Base-by-base conservation (phyloP, 2,329 filamentous ascomycete genomes). In the Verticillium albo-atrum region DNA sequence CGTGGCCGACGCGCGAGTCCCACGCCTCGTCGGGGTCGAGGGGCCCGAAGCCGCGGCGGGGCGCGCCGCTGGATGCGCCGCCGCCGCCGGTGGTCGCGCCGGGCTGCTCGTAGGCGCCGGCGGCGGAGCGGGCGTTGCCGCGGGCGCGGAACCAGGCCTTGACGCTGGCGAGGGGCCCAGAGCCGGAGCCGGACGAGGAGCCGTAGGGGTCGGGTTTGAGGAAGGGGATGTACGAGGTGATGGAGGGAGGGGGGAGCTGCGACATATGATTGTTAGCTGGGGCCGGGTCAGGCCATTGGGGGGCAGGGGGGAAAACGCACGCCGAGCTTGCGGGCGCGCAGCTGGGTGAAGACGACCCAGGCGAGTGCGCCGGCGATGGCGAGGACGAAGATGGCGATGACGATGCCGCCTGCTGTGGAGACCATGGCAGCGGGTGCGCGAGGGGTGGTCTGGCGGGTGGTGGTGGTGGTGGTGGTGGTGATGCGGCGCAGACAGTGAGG, bases 11-110 rank as follows among this genome's bases (percentile, higher is more conserved):
- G 61, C 90, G 81, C 63, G 90, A 76, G 75, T 95, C 91, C 92
- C 92, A 96, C 2, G 91, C 90, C 69, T 93, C 90, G 70, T 96
- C 91, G 1, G 90, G 90, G 68, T 95, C 91, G 53, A 92, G 81
- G 4, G 86, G 79, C 2, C 87, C 86, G 71, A 89, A 88, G 25
- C 85, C 85, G 58, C 83, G 74, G 58, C 80, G 79, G 58, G 78
- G 76, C 53, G 76, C 75, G 34, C 72, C 63, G 23, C 72, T 73
- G n/a, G n/a, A n/a, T n/a, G n/a, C n/a, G 61, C 72, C 75, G 51
- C 17, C 17, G n/a, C 6, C 42, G 17, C 17, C 37, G 37, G 3
- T 20, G 37, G 17, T 10, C 6, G 73, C 72, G 6, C 75, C 70
- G 5, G 82, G 76, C 67, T 80, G 79, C 65, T 92, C 90, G 77